Base-by-base conservation (phyloP, 2,329 filamentous ascomycete species). In the Esteya vermicola region DNA sequence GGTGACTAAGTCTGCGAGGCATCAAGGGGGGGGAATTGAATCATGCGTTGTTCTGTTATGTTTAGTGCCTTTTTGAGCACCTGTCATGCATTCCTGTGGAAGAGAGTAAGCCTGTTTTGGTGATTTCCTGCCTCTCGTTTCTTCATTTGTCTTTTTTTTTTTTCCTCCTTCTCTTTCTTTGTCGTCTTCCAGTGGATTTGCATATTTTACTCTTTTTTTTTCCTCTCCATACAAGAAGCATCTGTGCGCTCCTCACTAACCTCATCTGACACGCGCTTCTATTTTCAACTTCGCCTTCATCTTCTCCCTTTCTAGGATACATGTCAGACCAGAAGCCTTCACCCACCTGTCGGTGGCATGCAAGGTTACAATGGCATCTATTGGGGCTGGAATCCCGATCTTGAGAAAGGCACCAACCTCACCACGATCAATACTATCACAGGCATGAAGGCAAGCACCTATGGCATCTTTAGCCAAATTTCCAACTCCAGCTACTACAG, bases 301-400 rank as follows among this genome's bases (percentile, higher is more conserved):
- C n/a, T n/a, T n/a, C n/a, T n/a, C n/a, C n/a, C n/a, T n/a, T 19
- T 25, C 6, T 18, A 30, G 35, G 26, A 30, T 9, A 21, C 19
- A 13, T 28, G 26, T 14, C 14, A 16, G n/a, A 37, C 35, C n/a
- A 18, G 23, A n/a, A 19, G 21, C 16, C 25, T 37, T 18, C 35
- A 37, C 13, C 35, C 35, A 7, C 35, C 35, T 3, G 25, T 28
- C n/a, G 35, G 35, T 30, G 35, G 35, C 12, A 37, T 37, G 35
- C 35, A 37, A n/a, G 35, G 35, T 12, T 30, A 37, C 16, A 37
- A 37, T 14, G 35, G 35, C 3, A 37, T 37, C 19, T 37, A 37
- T 26, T 37, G 35, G 35, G 35, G 35, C 4, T 37, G 35, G 35
- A 37, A 37, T 13, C 35, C 35, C 3, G 35, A 38, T 10, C 12